Percentiles rank a stretch among this genome's conserved stretches.
Conservation (phyloP, 2,329 filamentous ascomycete genomes). For the Cladophialophora carrionii region DNA sequence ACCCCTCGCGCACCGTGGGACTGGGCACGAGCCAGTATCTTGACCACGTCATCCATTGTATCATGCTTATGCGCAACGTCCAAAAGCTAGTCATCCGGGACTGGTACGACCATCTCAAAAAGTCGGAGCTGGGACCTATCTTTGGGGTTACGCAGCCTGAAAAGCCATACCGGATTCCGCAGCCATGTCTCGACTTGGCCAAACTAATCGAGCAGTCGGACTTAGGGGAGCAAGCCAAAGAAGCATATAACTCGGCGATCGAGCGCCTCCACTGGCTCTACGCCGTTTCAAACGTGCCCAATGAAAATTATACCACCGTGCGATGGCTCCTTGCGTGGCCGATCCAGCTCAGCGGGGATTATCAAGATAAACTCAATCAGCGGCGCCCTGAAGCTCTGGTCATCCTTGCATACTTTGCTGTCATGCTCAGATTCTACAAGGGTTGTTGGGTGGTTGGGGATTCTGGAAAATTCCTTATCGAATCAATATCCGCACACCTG, state of each 20-base stretch:
- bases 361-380: slow-evolving; percentile 42
- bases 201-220: slow-evolving; percentile 16
- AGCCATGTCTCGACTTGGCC: slow-evolving; percentile 19
- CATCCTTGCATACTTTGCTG: slow-evolving; percentile 50
- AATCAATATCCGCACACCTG: slow-evolving; percentile 36
- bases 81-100: slow-evolving; percentile 20
- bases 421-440: slow-evolving; percentile 44
- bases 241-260: slow-evolving; percentile 26
- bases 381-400: slow-evolving; percentile 49
- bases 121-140: slow-evolving; percentile 20
- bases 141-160: slow-evolving; percentile 13
- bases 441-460: slow-evolving; percentile 44
- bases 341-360: slow-evolving; percentile 36
- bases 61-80: slow-evolving; percentile 27
- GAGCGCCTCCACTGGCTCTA: slow-evolving; percentile 28
- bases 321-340: slow-evolving; percentile 26
- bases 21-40: slow-evolving; percentile 23
- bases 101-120: slow-evolving; percentile 18
- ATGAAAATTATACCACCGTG: slow-evolving; percentile 16
- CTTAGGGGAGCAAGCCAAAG: slow-evolving; percentile 14
- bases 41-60: slow-evolving; percentile 23
- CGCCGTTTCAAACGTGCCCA: slow-evolving; percentile 14
- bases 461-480: slow-evolving; percentile 39
- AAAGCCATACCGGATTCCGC: slow-evolving; percentile 22
- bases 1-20: slow-evolving; percentile 16